Evolutionary conservation across 805 yeast species (phyloP), one percentile per base, ranked within the genome.

Genomic region (Lachancea meyersii): DNA sequence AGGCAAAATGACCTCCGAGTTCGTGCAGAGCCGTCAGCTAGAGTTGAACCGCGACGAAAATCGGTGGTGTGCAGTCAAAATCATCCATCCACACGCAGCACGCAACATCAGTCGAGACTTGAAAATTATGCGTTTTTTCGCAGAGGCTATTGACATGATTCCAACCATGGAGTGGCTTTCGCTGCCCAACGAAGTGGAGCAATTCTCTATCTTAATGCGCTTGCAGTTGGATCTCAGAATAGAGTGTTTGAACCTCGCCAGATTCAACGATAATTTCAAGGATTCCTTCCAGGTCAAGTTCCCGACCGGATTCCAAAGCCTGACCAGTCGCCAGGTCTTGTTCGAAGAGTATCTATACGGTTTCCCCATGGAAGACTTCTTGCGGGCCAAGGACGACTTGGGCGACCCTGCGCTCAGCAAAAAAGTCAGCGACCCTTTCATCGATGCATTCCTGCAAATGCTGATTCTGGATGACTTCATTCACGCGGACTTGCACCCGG

Each of bases 161-260:
- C 99, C 99, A 4, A 87, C 95, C 0, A 86, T 93, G 95, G 97
- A 93, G 59, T 93, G 99, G 99, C 70, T 93, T 4, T 86, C 96
- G 3, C 67, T 93, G 37, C 98, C 97, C 0, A 91, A 82, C 47
- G 98, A 93, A 61, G 97, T 91, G 2, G 84, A 80, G 33, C 93
- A 89, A 55, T 93, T 93, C 59, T 75, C 86, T 1, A 68, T 78
- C 0, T 72, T 93, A 68, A 91, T 93, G 97, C 78, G 79, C 31
- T 61, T 86, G 38, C 99, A 93, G 63, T 67, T 93, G 44, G 97
- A 93, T 64, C 65, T 93, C 45, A 70, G 97, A 49, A 86, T 93
- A 28, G 99, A 93, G 60, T 93, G 93, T 1, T 68, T 82, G 48
- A 93, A 93, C 58, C 67, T 93, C 44, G 67, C 75, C 6, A 77